Conservation (phyloP, 306 rosid genomes). For the Quillaja saponaria region DNA sequence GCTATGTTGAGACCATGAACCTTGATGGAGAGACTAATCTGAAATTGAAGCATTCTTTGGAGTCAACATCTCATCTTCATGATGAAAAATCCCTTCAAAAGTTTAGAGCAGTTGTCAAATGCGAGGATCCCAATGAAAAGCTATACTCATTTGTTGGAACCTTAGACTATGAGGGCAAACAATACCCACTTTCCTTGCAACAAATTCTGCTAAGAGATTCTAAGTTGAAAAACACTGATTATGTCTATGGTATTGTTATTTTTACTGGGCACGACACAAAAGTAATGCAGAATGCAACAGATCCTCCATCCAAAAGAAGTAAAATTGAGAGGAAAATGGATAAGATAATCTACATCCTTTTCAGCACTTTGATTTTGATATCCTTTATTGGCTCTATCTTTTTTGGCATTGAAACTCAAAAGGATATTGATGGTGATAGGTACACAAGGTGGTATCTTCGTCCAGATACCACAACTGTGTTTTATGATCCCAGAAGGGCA, state of each 20-base stretch:
- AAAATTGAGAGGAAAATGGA: conserved; percentile 86
- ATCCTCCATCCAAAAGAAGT: conserved; percentile 93
- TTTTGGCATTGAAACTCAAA: conserved; percentile 60
- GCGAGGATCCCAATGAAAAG: conserved; percentile 92
- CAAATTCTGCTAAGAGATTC: conserved; percentile 84
- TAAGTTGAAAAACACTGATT: conserved; percentile 85
- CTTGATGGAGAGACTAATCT: conserved; percentile 96
- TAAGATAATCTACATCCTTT: conserved; percentile 76
- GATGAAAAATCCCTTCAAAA: conserved; percentile 53
- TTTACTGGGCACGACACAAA: conserved; percentile 89
- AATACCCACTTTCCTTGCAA: conserved; percentile 65
- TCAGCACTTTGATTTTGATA: conserved; percentile 66
- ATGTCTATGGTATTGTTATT: conserved; percentile 65
- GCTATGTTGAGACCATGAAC: conserved; percentile 91
- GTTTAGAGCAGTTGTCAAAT: conserved; percentile 58
- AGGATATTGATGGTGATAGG: conserved; percentile 42
- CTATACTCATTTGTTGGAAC: conserved; percentile 82
- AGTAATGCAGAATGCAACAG: conserved; percentile 85
- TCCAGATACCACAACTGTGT: conserved; percentile 57
- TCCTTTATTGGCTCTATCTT: conserved; percentile 65
- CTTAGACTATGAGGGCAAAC: conserved; percentile 41
- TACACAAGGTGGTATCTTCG: conserved; percentile 79
- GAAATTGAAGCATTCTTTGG: conserved; percentile 76
- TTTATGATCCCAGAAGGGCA: conserved; percentile 56
- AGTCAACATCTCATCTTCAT: conserved; percentile 50